These are phyloP conservation scores for Lichtheimia ramosa DNA, from an alignment of 371 early-diverging fungal species.

Conservation along the genomic window DNA sequence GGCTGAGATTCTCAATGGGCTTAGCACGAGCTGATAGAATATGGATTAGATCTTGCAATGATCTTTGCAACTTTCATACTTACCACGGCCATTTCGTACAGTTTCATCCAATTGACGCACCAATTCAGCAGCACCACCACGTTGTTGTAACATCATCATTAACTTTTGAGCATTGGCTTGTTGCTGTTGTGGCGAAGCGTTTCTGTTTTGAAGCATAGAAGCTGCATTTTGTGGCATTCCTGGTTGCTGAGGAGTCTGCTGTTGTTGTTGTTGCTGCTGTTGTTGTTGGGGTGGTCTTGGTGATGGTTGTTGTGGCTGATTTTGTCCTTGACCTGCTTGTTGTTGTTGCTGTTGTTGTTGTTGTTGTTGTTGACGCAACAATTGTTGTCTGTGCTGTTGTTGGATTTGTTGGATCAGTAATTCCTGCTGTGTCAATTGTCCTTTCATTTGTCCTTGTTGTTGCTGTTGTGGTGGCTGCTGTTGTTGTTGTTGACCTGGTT, in stretches of 20 bases:
- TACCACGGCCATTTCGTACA: conserved; percentile 45
- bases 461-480: conserved; percentile 9
- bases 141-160: conserved; percentile 15
- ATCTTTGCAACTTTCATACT: background rate
- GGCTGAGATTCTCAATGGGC: conserved; percentile 33
- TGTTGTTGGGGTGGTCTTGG: conserved; percentile 15
- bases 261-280: conserved; percentile 24
- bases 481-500: conserved; percentile 11
- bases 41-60: background rate
- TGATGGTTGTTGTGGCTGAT: conserved; percentile 17
- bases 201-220: conserved; percentile 9
- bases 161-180: conserved; percentile 4
- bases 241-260: conserved; percentile 14
- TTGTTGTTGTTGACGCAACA: conserved; percentile 23
- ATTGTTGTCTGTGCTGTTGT: conserved; percentile 20
- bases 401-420: conserved; percentile 17
- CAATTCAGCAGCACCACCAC: conserved; percentile 34
- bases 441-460: background rate
- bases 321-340: background rate
- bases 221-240: conserved; percentile 13
- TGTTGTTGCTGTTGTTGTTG: conserved; percentile 19
- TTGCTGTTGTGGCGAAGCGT: conserved; percentile 17
- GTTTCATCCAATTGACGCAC: conserved; percentile 48
- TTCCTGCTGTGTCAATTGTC: conserved; percentile 5
- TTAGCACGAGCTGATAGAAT: conserved; percentile 22